phyloP scores from a whole-genome alignment of 306 rosid genomes.

The Luffa acutangula region DNA sequence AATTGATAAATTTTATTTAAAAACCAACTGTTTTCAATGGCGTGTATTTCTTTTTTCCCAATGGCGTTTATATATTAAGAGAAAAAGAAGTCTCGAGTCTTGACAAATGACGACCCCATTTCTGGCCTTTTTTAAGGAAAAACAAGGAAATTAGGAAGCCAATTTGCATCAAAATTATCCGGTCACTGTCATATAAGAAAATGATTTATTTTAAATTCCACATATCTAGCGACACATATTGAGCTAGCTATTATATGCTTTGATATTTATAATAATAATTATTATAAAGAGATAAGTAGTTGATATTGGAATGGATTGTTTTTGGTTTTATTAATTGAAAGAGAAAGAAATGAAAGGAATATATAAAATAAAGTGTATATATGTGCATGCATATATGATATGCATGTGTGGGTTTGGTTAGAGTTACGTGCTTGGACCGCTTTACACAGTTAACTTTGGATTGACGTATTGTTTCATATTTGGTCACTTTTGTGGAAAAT shows the following conservation, averaged over 20 bases:
- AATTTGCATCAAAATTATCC: not conserved
- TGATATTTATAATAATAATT: not conserved
- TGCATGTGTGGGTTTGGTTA: conserved; percentile 2
- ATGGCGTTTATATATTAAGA: too few species aligned
- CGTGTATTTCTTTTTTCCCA: too few species aligned
- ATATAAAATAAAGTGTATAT: not conserved
- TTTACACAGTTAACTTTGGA: not conserved
- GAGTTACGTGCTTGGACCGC: not conserved
- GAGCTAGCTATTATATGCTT: not conserved
- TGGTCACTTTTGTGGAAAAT: not conserved
- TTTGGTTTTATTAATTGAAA: not conserved
- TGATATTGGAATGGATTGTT: not conserved
- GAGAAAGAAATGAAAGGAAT: not conserved
- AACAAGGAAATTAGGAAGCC: not conserved
- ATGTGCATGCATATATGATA: not conserved
- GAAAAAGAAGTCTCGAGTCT: too few species aligned
- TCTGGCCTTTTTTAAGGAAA: not conserved
- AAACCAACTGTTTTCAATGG: too few species aligned
- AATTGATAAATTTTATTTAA: too few species aligned
- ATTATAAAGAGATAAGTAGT: not conserved
- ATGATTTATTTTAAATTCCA: not conserved
- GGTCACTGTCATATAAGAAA: too few species aligned
- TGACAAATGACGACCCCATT: too few species aligned
- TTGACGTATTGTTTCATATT: not conserved
- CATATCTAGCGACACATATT: not conserved